These are phyloP conservation scores for Rheum nobile DNA, from an alignment of 148 eudicot genomes.

Conservation along the genomic window DNA sequence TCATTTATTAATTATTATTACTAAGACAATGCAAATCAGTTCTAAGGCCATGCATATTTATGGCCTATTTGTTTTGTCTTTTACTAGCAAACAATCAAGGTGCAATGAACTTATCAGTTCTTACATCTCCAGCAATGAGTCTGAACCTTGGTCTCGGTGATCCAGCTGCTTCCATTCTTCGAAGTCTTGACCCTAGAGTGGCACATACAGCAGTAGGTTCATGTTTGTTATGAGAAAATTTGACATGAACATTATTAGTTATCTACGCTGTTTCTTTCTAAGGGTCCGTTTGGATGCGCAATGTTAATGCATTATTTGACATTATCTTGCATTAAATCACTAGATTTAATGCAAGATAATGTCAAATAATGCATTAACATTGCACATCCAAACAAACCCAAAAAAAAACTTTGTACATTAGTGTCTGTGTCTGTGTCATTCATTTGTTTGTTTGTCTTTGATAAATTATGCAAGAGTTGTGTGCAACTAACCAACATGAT, in stretches of 20 bases:
- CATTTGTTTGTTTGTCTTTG: neutral
- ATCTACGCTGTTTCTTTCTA: neutral
- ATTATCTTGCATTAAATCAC: too few species aligned
- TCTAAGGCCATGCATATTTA: slow-evolving; percentile 4
- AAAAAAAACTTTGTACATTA: neutral
- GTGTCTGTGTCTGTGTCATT: neutral
- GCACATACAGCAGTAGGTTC: slow-evolving; percentile 51
- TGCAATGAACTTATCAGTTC: neutral
- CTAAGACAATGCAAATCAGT: neutral
- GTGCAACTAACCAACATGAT: neutral
- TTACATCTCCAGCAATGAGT: slow-evolving; percentile 2
- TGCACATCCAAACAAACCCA: too few species aligned
- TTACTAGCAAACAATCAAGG: slow-evolving; percentile 37
- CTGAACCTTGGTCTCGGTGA: slow-evolving; percentile 35
- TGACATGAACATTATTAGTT: neutral
- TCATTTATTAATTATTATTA: neutral
- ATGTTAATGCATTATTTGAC: too few species aligned
- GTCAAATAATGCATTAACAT: too few species aligned
- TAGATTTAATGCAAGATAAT: too few species aligned
- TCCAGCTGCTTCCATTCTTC: slow-evolving; percentile 62
- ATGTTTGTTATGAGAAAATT: neutral
- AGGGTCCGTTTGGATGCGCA: too few species aligned
- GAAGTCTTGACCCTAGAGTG: slow-evolving; percentile 47
- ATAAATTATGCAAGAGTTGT: neutral
- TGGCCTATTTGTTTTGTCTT: neutral